A percentile compares a stretch with the other conserved stretches of the same genome.
These are phyloP conservation scores for slime mould (Dictyostelium discoideum) DNA, from an alignment of 78 protist species.

Conservation along the genomic window DNA sequence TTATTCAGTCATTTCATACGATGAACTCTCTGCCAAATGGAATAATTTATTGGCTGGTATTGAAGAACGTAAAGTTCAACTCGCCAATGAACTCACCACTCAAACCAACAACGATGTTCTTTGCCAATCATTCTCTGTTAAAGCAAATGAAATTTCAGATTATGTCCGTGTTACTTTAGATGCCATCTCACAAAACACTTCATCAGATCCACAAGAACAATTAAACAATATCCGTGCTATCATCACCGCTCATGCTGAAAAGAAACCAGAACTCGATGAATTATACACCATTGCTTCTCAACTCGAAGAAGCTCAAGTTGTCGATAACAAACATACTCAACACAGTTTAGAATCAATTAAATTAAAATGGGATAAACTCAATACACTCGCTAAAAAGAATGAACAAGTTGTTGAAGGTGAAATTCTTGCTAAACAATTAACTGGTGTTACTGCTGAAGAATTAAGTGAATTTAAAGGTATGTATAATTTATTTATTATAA, in stretches of 20 bases:
- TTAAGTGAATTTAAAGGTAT: conserved; percentile 55
- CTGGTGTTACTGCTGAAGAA: conserved; percentile 82
- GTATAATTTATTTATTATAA: no score
- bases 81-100: conserved; percentile 26
- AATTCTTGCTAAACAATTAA: conserved; percentile 73
- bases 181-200: conserved; percentile 29
- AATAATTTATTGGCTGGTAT: conserved; percentile 55
- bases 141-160: conserved; percentile 39
- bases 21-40: conserved; percentile 69
- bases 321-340: conserved; percentile 74
- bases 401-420: conserved; percentile 78
- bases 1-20: conserved; percentile 81
- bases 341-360: conserved; percentile 71
- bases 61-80: conserved; percentile 63
- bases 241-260: conserved; percentile 3
- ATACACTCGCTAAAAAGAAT: conserved; percentile 10
- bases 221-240: not conserved
- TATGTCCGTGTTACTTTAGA: not conserved
- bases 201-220: conserved; percentile 58
- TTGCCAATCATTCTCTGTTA: conserved; percentile 58
- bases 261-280: conserved; percentile 56
- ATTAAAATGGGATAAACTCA: conserved; percentile 78
- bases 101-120: conserved; percentile 78
- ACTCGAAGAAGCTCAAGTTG: conserved; percentile 70
- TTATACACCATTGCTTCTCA: not conserved